Evolutionary conservation across 2,329 filamentous ascomycete genomes (phyloP).

Genomic region (Ophiostoma quercus): DNA sequence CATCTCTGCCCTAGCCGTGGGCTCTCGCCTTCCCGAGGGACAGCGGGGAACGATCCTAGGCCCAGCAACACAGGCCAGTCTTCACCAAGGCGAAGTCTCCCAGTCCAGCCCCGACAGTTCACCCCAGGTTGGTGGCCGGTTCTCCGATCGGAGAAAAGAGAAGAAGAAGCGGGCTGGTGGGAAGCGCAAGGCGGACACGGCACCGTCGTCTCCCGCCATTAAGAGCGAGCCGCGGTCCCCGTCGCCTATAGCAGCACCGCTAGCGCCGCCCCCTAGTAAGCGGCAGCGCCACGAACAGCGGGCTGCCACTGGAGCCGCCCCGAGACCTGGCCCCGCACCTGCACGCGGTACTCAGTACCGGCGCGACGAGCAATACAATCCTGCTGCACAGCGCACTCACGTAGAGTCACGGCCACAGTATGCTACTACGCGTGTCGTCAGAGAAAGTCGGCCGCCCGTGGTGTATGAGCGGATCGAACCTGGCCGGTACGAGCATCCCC

Average conservation of each 20-base stretch:
- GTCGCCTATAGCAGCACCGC: constrained; percentile 51
- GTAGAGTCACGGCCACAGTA: not conserved
- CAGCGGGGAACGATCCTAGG: constrained; percentile 33
- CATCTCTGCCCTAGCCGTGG: constrained; percentile 51
- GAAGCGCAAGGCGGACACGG: constrained; percentile 47
- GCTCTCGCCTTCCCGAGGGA: not conserved
- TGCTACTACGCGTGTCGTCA: not conserved
- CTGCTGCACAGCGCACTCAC: not conserved
- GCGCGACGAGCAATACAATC: constrained; percentile 17
- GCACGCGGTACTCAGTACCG: constrained; percentile 18
- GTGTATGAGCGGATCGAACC: constrained; percentile 36
- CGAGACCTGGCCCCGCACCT: not conserved
- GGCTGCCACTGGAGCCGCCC: constrained; percentile 29
- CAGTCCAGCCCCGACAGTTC: constrained; percentile 58
- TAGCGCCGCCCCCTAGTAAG: constrained; percentile 53
- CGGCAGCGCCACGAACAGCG: constrained; percentile 47
- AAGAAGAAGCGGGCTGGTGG: constrained; percentile 54
- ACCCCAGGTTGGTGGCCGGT: constrained; percentile 40
- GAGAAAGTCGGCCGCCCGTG: constrained; percentile 34
- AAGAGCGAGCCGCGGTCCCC: constrained; percentile 62
- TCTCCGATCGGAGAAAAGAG: constrained; percentile 32
- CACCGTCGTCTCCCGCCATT: constrained; percentile 50
- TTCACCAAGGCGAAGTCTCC: constrained; percentile 48
- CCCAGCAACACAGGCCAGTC: constrained; percentile 51
- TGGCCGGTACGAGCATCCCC: constrained; percentile 29